Base-by-base conservation (phyloP, 2,329 filamentous ascomycete species). In the Diplodia mutila region DNA sequence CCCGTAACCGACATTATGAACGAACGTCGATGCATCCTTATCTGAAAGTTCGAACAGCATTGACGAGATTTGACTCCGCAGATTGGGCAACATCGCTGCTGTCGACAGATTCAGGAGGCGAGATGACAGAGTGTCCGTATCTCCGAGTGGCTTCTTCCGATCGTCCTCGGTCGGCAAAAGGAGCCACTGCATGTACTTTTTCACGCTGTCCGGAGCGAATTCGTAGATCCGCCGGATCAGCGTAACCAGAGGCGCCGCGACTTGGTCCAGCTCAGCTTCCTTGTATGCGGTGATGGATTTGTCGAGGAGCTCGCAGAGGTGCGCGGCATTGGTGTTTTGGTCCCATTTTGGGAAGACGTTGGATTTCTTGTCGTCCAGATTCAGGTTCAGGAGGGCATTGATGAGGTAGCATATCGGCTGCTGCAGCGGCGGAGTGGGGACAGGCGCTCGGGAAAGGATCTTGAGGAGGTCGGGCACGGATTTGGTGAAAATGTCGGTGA, bases 1-100 rank as follows among this genome's bases (percentile, higher is more conserved):
- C 0, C 95, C 95, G 75, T 97, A 99, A 0, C 95, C 95, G 14
- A 99, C 92, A 72, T 97, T 97, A 63, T 91, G 86, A 0, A 98
- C 91, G 74, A 97, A 95, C 34, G 85, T 90, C 18, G 85, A 86
- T 0, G 94, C 87, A 73, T 97, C 89, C 72, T 89, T 91, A 70
- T 90, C 90, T 0, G 93, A 97, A 32, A 98, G 84, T 71, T 96
- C 91, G 76, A 96, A 99, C 69, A 97, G 86, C 27, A 99, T 84
- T 34, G 90, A 85, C 0, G 91, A 91, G 64, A 97, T 90, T 21
- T 87, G 87, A 55, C 91, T 88, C 21, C 93, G 88, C 3, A 97
- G 82, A 48, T 89, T 88, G 0, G 92, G 88, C 0, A 91, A 86
- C 52, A 88, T 79, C 0, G 93, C 86, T 16, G 91, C 92, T 5